Percentiles rank a stretch among this genome's conserved stretches.
Evolutionary conservation across 345 rosid species (phyloP).

Genomic region (Lepidium aucheri): DNA sequence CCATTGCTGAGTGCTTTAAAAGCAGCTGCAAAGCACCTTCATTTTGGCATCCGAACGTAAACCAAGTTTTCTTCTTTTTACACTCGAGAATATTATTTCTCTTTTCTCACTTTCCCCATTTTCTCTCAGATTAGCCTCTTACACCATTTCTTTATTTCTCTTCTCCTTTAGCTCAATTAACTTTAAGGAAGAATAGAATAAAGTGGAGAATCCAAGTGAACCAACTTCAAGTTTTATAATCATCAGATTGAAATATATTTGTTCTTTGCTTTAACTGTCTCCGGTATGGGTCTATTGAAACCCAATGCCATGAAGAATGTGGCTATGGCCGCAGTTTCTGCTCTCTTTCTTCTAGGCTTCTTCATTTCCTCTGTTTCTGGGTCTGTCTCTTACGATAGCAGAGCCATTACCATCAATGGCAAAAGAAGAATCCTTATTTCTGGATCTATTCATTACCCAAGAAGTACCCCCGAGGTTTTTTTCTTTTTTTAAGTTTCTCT

Average conservation of each 20-base stretch:
- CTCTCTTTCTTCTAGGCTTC: constrained; percentile 32
- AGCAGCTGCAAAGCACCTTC: constrained; percentile 41
- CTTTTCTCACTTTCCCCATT: constrained; percentile 13
- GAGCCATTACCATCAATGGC: constrained; percentile 79
- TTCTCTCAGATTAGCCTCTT: background rate
- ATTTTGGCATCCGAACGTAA: constrained; percentile 22
- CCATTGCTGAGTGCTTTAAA: constrained; percentile 31
- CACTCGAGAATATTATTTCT: constrained; percentile 8
- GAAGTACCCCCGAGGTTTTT: constrained; percentile 89
- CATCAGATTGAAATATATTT: constrained; percentile 20
- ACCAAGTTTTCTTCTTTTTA: constrained; percentile 14
- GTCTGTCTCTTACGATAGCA: constrained; percentile 80
- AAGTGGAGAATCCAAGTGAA: constrained; percentile 21
- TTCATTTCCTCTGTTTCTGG: constrained; percentile 38
- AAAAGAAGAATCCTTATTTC: constrained; percentile 87
- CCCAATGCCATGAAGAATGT: constrained; percentile 42
- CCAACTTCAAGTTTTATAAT: background rate
- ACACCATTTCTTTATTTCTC: background rate
- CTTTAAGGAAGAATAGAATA: constrained; percentile 35
- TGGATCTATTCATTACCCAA: constrained; percentile 98
- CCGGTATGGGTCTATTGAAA: constrained; percentile 33
- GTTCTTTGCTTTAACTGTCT: constrained; percentile 25
- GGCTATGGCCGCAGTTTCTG: constrained; percentile 22
- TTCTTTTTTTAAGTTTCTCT: background rate
- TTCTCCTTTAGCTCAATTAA: constrained; percentile 11